phyloP scores from a whole-genome alignment of 805 yeast species.

The Wickerhamiella hasegawae region DNA sequence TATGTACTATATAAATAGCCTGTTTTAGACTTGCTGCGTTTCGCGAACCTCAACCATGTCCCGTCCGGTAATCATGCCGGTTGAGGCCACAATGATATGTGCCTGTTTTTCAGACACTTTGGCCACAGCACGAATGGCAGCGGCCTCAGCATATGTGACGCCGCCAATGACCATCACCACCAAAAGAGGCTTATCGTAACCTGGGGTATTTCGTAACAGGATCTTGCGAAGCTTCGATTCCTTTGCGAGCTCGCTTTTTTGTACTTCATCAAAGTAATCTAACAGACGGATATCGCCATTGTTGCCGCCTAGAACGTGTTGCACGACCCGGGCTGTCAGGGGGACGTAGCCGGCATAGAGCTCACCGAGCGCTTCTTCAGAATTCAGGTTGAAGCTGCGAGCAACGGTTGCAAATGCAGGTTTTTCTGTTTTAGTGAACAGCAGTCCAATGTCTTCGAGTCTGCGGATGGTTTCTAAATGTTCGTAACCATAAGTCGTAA shows the following conservation, averaged over 20 bases:
- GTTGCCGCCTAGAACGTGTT: slow-evolving; percentile 37
- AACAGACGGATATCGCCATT: slow-evolving; percentile 20
- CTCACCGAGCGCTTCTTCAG: slow-evolving; percentile 14
- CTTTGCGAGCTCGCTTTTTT: slow-evolving; percentile 10
- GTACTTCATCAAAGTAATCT: slow-evolving; percentile 16
- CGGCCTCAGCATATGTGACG: slow-evolving; percentile 66
- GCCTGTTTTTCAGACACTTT: too few species aligned
- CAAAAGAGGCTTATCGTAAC: slow-evolving; percentile 19
- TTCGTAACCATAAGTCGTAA: slow-evolving; percentile 50
- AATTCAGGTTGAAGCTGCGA: slow-evolving; percentile 19
- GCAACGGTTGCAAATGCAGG: slow-evolving; percentile 16
- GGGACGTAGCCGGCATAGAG: slow-evolving; percentile 72
- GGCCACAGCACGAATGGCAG: too few species aligned
- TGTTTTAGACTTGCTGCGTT: too few species aligned
- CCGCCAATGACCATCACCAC: slow-evolving; percentile 67
- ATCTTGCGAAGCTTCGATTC: slow-evolving; percentile 22
- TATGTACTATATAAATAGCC: too few species aligned
- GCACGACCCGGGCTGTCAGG: slow-evolving; percentile 48
- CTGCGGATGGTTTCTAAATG: slow-evolving; percentile 32
- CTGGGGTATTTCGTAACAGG: slow-evolving; percentile 18
- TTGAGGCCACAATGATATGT: too few species aligned
- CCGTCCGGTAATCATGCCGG: too few species aligned
- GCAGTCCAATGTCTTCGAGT: slow-evolving; percentile 32
- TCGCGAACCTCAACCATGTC: too few species aligned
- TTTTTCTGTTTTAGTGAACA: slow-evolving; percentile 24